Conservation (phyloP, 352 stramenopile species). For the Stephanocyclus meneghinianus region DNA sequence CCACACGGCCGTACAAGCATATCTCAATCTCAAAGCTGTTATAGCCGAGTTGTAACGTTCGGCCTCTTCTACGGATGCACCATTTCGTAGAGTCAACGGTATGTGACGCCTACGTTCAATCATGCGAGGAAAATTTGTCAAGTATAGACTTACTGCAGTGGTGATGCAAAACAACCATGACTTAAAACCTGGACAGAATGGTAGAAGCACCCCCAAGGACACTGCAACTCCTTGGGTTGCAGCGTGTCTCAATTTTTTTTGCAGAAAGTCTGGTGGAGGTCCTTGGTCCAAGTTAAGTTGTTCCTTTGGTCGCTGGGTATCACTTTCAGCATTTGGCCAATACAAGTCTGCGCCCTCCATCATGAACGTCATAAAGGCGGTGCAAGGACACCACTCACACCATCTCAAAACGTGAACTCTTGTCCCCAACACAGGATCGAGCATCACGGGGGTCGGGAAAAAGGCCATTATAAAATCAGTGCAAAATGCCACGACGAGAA, state of each 20-base stretch:
- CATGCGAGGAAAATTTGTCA: slow-evolving; percentile 48
- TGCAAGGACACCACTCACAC: slow-evolving; percentile 70
- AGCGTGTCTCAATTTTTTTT: slow-evolving; percentile 40
- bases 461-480: slow-evolving; percentile 55
- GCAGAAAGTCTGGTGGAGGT: slow-evolving; percentile 29
- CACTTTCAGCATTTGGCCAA: slow-evolving; percentile 16
- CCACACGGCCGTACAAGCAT: slow-evolving; percentile 44
- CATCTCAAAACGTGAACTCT: slow-evolving; percentile 66
- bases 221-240: slow-evolving; percentile 34
- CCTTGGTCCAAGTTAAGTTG: not conserved
- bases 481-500: slow-evolving; percentile 54
- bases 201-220: slow-evolving; percentile 47
- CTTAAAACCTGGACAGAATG: slow-evolving; percentile 41
- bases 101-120: slow-evolving; percentile 17
- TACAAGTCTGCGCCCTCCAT: slow-evolving; percentile 58
- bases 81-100: slow-evolving; percentile 5
- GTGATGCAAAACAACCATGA: slow-evolving; percentile 42
- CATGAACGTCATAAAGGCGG: slow-evolving; percentile 68
- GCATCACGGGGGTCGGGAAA: slow-evolving; percentile 55
- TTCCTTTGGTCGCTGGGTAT: not conserved
- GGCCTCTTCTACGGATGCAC: slow-evolving; percentile 29
- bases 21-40: slow-evolving; percentile 34
- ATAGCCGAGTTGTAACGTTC: slow-evolving; percentile 40
- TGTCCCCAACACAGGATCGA: slow-evolving; percentile 60
- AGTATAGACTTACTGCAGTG: slow-evolving; percentile 23